A percentile compares a stretch with the other conserved stretches of the same genome.
Evolutionary conservation across 2,329 filamentous ascomycete genomes (phyloP).

Genomic region (Sarocladium brachiariae): DNA sequence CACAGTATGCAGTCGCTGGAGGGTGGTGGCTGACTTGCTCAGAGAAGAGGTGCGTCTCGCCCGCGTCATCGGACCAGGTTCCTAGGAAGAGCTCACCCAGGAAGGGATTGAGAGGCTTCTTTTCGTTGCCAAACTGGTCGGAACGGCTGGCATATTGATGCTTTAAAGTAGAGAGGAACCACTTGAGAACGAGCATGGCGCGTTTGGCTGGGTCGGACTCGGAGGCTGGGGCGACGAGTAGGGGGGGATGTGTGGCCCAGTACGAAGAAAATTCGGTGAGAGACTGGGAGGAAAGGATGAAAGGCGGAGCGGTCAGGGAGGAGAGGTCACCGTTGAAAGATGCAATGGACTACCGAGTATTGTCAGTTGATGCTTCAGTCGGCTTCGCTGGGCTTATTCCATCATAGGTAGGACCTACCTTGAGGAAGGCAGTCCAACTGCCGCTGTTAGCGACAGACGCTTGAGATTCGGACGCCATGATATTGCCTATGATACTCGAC

Average conservation of each 20-base stretch:
- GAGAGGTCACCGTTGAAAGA: conserved; percentile 79
- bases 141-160: conserved; percentile 72
- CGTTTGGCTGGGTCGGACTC: conserved; percentile 77
- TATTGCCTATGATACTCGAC: background rate
- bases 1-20: conserved; percentile 88
- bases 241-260: conserved; percentile 70
- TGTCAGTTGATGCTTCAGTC: background rate
- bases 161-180: conserved; percentile 91
- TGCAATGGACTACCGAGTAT: conserved; percentile 56
- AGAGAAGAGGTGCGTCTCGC: conserved; percentile 78
- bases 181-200: conserved; percentile 82
- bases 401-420: conserved; percentile 27
- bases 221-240: conserved; percentile 75
- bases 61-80: conserved; percentile 76
- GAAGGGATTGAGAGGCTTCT: conserved; percentile 97
- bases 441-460: conserved; percentile 31
- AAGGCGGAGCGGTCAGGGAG: conserved; percentile 73
- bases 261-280: conserved; percentile 76
- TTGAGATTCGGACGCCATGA: conserved; percentile 22
- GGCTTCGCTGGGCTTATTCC: no score
- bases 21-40: conserved; percentile 96
- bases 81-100: conserved; percentile 91
- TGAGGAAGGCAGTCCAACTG: conserved; percentile 44
- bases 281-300: conserved; percentile 72
- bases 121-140: conserved; percentile 80